Conservation (phyloP, 2,329 filamentous ascomycete genomes). For the Colletotrichum sp. region DNA sequence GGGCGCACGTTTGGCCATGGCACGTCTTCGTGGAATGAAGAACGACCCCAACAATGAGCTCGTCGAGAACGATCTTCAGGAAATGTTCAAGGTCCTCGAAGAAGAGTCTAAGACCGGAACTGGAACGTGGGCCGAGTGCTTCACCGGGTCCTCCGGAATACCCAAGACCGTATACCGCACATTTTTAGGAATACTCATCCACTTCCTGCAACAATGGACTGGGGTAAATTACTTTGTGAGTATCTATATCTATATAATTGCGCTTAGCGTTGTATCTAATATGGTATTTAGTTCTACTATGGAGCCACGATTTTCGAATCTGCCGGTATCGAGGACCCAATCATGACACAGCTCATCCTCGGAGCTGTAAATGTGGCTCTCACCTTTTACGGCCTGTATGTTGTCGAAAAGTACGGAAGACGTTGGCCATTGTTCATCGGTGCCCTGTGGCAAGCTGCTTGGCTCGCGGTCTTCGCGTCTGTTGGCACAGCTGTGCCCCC, state of each 20-base stretch:
- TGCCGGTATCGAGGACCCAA: constrained; percentile 70
- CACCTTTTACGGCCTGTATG: constrained; percentile 70
- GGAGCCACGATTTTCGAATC: constrained; percentile 71
- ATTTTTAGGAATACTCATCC: constrained; percentile 65
- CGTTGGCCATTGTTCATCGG: constrained; percentile 70
- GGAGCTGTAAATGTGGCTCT: constrained; percentile 71
- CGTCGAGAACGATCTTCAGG: constrained; percentile 57
- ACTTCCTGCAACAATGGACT: constrained; percentile 72
- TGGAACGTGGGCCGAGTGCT: constrained; percentile 64
- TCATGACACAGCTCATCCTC: constrained; percentile 71
- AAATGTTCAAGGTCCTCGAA: constrained; percentile 54
- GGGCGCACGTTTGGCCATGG: constrained; percentile 53
- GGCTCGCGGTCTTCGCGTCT: constrained; percentile 68
- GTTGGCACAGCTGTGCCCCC: constrained; percentile 55
- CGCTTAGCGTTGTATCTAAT: neutral
- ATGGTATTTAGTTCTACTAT: constrained; percentile 55
- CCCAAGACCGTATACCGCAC: constrained; percentile 70
- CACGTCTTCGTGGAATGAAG: constrained; percentile 57
- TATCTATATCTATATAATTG: accelerated
- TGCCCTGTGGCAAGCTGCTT: constrained; percentile 70
- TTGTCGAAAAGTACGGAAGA: constrained; percentile 73
- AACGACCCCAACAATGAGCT: constrained; percentile 47
- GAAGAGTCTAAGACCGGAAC: constrained; percentile 49
- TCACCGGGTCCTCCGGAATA: constrained; percentile 55
- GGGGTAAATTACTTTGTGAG: constrained; percentile 34